Conservation (phyloP, 2,329 filamentous ascomycete species). For the Colletotrichum gloeosporioides region DNA sequence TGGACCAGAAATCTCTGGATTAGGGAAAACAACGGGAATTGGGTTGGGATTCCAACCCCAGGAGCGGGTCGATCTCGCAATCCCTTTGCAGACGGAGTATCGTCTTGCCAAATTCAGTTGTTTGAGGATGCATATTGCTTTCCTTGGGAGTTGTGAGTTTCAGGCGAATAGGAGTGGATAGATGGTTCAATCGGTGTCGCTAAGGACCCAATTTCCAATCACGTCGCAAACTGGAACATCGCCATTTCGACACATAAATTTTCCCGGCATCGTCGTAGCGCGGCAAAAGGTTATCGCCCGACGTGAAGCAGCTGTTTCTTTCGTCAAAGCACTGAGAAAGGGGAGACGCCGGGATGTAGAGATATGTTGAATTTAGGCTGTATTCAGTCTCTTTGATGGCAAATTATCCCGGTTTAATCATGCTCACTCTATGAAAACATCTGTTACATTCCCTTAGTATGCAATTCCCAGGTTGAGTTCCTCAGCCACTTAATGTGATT, state of each 20-base stretch:
- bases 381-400: neutral
- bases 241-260: neutral
- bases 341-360: neutral
- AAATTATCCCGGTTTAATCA: neutral
- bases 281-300: too few species aligned
- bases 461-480: neutral
- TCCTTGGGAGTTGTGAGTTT: neutral
- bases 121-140: neutral
- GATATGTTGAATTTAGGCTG: neutral
- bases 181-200: neutral
- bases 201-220: neutral
- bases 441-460: neutral
- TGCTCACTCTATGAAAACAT: neutral
- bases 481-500: neutral
- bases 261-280: too few species aligned
- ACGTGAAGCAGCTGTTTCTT: neutral
- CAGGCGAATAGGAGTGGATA: neutral
- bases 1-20: neutral
- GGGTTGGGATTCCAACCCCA: neutral
- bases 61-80: neutral
- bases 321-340: neutral
- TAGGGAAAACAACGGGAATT: neutral
- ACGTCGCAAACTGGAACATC: neutral
- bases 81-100: neutral
- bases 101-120: neutral